Evolutionary conservation across 441 rosid genomes (phyloP).

Genomic region (Metrosideros polymorpha): DNA sequence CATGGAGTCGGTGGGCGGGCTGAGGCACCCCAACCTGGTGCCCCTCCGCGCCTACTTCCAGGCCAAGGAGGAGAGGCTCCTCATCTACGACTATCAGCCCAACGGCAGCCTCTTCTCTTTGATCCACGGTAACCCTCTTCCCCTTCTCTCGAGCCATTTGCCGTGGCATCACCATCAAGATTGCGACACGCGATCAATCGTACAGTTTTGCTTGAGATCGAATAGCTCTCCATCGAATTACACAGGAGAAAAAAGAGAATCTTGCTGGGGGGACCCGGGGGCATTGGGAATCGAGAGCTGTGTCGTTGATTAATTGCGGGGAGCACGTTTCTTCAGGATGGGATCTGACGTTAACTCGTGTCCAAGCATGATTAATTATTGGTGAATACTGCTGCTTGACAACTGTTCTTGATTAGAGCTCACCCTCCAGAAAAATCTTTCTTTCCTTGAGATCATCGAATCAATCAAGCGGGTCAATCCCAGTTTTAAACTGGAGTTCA

Average conservation of each 20-base stretch:
- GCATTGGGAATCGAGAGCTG: constrained; percentile 1
- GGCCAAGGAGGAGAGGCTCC: constrained; percentile 71
- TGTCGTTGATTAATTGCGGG: not conserved
- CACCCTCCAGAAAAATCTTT: not conserved
- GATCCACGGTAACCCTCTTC: constrained; percentile 44
- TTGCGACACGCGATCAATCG: not conserved
- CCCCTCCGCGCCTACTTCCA: constrained; percentile 71
- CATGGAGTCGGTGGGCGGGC: constrained; percentile 77
- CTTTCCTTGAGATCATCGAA: not conserved
- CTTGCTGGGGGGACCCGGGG: constrained; percentile 5
- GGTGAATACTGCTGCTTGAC: not conserved
- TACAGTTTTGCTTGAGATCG: not conserved
- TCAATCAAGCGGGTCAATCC: not conserved
- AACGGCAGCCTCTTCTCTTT: constrained; percentile 84
- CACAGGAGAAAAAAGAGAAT: constrained; percentile 14
- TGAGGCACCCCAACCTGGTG: constrained; percentile 79
- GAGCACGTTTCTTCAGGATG: not conserved
- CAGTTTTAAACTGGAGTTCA: not conserved
- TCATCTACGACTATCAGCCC: constrained; percentile 74
- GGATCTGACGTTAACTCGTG: not conserved
- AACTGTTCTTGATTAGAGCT: not conserved
- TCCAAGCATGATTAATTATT: not conserved
- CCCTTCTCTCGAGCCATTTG: not conserved
- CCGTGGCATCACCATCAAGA: not conserved
- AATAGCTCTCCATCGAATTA: not conserved